Conservation (phyloP, 345 rosid species). For the Tarenaya hassleriana region DNA sequence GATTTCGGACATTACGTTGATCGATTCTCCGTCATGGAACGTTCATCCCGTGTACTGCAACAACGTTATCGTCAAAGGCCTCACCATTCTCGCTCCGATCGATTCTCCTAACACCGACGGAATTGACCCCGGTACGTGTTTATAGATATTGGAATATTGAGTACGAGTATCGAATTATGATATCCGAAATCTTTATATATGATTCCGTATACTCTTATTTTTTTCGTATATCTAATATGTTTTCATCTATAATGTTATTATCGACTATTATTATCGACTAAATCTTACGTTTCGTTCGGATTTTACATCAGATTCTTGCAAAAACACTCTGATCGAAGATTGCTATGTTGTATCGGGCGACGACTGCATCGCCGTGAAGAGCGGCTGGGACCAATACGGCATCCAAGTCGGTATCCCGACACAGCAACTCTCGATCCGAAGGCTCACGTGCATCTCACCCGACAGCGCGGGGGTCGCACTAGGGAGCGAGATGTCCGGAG, state of each 20-base stretch:
- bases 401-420: conserved; percentile 69
- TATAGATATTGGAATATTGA: neutral
- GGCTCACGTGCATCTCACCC: no score
- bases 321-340: conserved; percentile 51
- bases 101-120: conserved; percentile 20
- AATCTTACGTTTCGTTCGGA: neutral
- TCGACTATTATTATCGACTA: neutral
- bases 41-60: conserved; percentile 48
- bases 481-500: conserved; percentile 83
- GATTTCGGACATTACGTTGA: conserved; percentile 41
- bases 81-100: conserved; percentile 15
- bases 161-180: no score
- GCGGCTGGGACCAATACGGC: conserved; percentile 86
- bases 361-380: conserved; percentile 59
- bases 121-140: conserved; percentile 10
- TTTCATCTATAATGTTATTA: neutral
- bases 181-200: no score
- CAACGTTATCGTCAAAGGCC: conserved; percentile 11
- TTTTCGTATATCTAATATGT: neutral
- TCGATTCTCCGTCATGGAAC: conserved; percentile 50
- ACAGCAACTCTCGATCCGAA: conserved; percentile 47
- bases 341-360: conserved; percentile 70
- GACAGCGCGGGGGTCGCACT: conserved; percentile 69
- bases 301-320: conserved; percentile 49
- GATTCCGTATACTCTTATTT: no score